Evolutionary conservation across 2,329 filamentous ascomycete genomes (phyloP), one percentile per base, ranked within the genome.

Genomic region (Diaporthe sp.): DNA sequence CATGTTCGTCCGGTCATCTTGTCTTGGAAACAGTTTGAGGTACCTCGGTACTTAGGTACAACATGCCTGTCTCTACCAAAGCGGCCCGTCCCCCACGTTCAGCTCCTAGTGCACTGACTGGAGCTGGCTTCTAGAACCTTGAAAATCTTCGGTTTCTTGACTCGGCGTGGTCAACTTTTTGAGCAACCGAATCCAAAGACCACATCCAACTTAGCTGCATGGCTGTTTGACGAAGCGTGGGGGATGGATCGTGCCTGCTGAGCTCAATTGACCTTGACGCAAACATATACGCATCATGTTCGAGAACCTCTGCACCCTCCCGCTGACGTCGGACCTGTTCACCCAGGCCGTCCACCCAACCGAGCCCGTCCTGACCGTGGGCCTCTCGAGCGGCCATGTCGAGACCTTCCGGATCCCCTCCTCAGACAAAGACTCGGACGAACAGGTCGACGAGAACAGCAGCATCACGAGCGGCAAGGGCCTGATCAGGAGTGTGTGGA

Each of bases 261-360:
- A 71, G 10, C 17, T 34, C 61, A 73, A 75, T 75, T 75, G 61
- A 70, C 31, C 49, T 25, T 22, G 34, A n/a, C 37, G 19, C 42
- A 49, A 37, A 13, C 22, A 37, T 3, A n/a, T 31, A 46, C 19
- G 15, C 72, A 75, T 9, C 62, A 97, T 97, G 95, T 95, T 97
- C 82, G 95, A 98, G 84, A 98, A 95, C 78, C 90, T 98, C 78
- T 98, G 96, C 88, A 95, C 94, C 37, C 91, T 98, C 61, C 95
- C 96, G 77, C 91, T 98, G 62, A 90, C 91, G 75, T 91, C 94
- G 74, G 97, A 98, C 81, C 89, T 99, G 80, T 98, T 99, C 86
- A 86, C 95, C 1, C 95, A 98, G 84, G 94, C 93, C 17, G 87
- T 98, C 28, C 97, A 99, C 82, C 96, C 97, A 1, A 90, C 89